Conservation (phyloP, 306 rosid species). For the Gleditsia sinensis region DNA sequence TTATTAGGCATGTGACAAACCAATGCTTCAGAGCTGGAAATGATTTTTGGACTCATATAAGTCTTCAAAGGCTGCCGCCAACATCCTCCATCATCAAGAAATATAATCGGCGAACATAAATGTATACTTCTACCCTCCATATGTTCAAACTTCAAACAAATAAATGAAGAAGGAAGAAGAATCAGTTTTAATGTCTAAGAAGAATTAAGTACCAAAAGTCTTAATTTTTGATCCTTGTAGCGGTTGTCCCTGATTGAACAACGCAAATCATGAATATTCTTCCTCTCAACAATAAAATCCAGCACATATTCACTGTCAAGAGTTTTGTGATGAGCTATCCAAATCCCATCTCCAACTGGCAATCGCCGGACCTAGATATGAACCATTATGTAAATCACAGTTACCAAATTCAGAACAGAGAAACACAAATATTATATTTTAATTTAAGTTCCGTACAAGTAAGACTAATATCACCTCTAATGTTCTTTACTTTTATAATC, state of each 20-base stretch:
- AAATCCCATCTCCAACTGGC: slow-evolving; percentile 96
- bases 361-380: slow-evolving; percentile 74
- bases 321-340: slow-evolving; percentile 88
- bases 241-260: slow-evolving; percentile 94
- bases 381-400: slow-evolving; percentile 22
- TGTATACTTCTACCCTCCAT: background rate
- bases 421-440: background rate
- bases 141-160: background rate
- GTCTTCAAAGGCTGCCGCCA: background rate
- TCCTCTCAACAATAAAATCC: slow-evolving; percentile 97
- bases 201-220: slow-evolving; percentile 71
- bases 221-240: slow-evolving; percentile 86
- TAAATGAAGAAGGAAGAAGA: background rate
- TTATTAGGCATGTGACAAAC: background rate
- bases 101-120: slow-evolving; percentile 8
- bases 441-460: slow-evolving; percentile 8
- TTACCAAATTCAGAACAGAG: slow-evolving; percentile 21
- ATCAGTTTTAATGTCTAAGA: slow-evolving; percentile 23
- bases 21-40: background rate
- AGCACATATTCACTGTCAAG: slow-evolving; percentile 77
- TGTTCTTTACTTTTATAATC: slow-evolving; percentile 15
- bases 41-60: background rate
- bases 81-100: background rate
- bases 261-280: slow-evolving; percentile 79
- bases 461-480: slow-evolving; percentile 5